Conservation (phyloP, 1,284 basidiomycete species). For the Xerocomus amazonicus region DNA sequence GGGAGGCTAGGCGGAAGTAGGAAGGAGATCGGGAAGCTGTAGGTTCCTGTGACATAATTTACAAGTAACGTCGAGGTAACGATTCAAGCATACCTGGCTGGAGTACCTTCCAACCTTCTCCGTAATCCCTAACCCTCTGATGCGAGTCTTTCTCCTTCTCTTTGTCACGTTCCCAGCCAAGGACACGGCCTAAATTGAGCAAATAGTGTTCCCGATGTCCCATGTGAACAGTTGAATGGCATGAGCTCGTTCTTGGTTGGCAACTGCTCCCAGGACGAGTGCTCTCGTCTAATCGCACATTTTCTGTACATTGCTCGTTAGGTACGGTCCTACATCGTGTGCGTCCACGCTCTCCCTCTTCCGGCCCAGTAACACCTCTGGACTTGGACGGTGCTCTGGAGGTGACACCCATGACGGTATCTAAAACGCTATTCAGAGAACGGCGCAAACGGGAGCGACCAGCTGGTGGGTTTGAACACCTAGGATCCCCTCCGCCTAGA, state of each 20-base stretch:
- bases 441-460: constrained; percentile 36
- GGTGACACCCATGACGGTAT: constrained; percentile 34
- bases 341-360: constrained; percentile 25
- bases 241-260: not conserved
- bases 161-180: constrained; percentile 21
- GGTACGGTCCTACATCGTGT: constrained; percentile 12
- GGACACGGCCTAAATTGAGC: constrained; percentile 21
- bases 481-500: not conserved
- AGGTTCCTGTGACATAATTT: constrained; percentile 57
- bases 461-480: not conserved
- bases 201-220: constrained; percentile 17
- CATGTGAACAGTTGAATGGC: not conserved
- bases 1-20: constrained; percentile 80
- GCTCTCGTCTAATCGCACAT: constrained; percentile 9
- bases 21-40: constrained; percentile 94
- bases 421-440: constrained; percentile 37
- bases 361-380: not conserved
- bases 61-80: not conserved
- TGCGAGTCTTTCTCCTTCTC: constrained; percentile 10
- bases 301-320: not conserved
- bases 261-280: not conserved
- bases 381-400: constrained; percentile 16
- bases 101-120: constrained; percentile 87
- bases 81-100: constrained; percentile 62
- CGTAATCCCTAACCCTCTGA: constrained; percentile 35